phyloP scores from a whole-genome alignment of 179 eudicot species.

The Nepenthes alata region DNA sequence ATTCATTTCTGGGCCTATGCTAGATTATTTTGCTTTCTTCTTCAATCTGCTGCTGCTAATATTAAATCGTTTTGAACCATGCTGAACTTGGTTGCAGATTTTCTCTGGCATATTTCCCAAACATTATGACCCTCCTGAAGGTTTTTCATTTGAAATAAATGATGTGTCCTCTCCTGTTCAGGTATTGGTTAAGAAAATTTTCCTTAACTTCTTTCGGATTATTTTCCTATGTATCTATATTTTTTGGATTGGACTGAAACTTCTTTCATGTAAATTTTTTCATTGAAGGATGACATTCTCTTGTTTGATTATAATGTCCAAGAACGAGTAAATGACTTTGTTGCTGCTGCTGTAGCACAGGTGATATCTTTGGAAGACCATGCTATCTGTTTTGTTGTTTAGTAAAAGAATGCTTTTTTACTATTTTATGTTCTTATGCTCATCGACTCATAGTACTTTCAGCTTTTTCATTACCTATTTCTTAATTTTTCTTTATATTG shows the following conservation, averaged over 20 bases:
- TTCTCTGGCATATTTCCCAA: slow-evolving; percentile 77
- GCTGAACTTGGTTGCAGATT: slow-evolving; percentile 37
- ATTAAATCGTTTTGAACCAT: slow-evolving; percentile 3
- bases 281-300: slow-evolving; percentile 58
- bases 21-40: neutral
- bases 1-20: neutral
- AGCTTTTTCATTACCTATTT: too few relatives aligned
- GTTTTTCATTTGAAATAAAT: slow-evolving; percentile 81
- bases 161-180: slow-evolving; percentile 71
- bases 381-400: neutral
- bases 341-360: slow-evolving; percentile 81
- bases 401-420: neutral
- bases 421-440: too few relatives aligned
- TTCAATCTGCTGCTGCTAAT: neutral
- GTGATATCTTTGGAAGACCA: slow-evolving; percentile 16
- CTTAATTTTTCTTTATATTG: too few relatives aligned
- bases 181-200: slow-evolving; percentile 30
- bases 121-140: slow-evolving; percentile 83
- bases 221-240: neutral
- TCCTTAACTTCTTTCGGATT: neutral
- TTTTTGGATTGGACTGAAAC: neutral
- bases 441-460: too few relatives aligned
- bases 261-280: slow-evolving; percentile 4
- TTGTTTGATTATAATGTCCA: slow-evolving; percentile 83
- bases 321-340: slow-evolving; percentile 87